Conservation (phyloP, 225 moss, liverwort and hornwort species). For the Takakia lepidozioides region DNA sequence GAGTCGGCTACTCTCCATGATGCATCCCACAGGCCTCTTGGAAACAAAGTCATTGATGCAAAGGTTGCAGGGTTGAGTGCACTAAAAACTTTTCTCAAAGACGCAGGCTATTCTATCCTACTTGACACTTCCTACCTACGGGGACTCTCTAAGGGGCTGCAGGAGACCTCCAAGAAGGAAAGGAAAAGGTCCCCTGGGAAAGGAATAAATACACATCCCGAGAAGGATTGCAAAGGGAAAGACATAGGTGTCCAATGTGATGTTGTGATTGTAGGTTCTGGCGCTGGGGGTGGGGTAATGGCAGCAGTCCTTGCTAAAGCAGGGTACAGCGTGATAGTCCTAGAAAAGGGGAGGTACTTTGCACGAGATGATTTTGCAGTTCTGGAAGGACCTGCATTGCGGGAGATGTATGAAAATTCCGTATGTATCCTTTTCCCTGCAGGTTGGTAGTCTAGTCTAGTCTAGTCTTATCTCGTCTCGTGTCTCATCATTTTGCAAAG, state of each 20-base stretch:
- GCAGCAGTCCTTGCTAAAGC: constrained; percentile 63
- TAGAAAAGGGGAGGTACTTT: constrained; percentile 73
- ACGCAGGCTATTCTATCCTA: constrained; percentile 28
- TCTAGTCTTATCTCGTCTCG: too few relatives aligned
- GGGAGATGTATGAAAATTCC: constrained; percentile 53
- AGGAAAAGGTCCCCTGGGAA: not conserved
- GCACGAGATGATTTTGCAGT: constrained; percentile 36
- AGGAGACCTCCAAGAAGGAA: not conserved
- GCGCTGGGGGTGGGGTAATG: constrained; percentile 76
- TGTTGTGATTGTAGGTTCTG: constrained; percentile 78
- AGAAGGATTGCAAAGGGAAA: too few relatives aligned
- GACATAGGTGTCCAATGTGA: constrained; percentile 56
- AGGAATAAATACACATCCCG: too few relatives aligned
- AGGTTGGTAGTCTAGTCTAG: too few relatives aligned
- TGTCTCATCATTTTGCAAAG: too few relatives aligned
- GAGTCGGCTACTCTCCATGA: not conserved
- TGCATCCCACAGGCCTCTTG: constrained; percentile 18
- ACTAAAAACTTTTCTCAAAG: constrained; percentile 10
- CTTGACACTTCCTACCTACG: constrained; percentile 22
- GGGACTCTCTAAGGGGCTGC: not conserved
- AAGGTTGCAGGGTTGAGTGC: constrained; percentile 11
- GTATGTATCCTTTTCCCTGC: too few relatives aligned
- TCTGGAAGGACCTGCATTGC: constrained; percentile 43
- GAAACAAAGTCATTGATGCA: constrained; percentile 34
- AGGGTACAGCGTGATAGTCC: constrained; percentile 61